phyloP scores from a whole-genome alignment of 345 rosid species.

The Odontarrhena argentea region DNA sequence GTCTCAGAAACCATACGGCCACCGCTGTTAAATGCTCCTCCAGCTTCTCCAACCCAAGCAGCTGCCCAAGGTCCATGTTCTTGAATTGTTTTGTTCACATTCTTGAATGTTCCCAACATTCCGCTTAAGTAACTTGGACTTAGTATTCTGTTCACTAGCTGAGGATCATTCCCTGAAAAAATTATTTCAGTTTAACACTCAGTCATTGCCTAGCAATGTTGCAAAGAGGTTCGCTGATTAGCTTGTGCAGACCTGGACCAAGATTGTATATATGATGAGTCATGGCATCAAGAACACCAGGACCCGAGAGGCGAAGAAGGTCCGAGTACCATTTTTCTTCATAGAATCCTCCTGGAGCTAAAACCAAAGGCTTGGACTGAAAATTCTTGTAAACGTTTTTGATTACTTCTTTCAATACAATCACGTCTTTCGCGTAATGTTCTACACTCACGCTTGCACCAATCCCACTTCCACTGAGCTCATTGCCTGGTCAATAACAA shows the following conservation, averaged over 20 bases:
- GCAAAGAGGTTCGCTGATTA: conserved; percentile 1
- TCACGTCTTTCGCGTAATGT: conserved; percentile 73
- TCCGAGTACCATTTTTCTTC: conserved; percentile 64
- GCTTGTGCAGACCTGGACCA: conserved; percentile 60
- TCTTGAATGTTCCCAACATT: conserved; percentile 50
- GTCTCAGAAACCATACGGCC: conserved; percentile 79
- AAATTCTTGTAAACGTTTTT: conserved; percentile 58
- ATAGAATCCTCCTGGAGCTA: conserved; percentile 95
- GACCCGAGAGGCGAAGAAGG: conserved; percentile 72
- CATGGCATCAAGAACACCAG: conserved; percentile 58
- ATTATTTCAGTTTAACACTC: background rate
- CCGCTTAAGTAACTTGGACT: conserved; percentile 62
- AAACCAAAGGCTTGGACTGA: conserved; percentile 53
- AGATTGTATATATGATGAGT: conserved; percentile 95
- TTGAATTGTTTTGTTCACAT: conserved; percentile 52
- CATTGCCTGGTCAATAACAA: conserved; percentile 61
- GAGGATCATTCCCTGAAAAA: conserved; percentile 70
- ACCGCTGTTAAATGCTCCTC: conserved; percentile 95
- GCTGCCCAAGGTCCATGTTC: conserved; percentile 80
- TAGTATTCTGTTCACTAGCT: conserved; percentile 69
- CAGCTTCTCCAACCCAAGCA: conserved; percentile 99
- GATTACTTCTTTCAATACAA: conserved; percentile 56
- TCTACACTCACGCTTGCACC: conserved; percentile 75
- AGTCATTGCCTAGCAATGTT: conserved; percentile 5
- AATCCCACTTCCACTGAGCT: conserved; percentile 80